Base-by-base conservation (phyloP, 805 yeast species). In the Candida jianshihensis region DNA sequence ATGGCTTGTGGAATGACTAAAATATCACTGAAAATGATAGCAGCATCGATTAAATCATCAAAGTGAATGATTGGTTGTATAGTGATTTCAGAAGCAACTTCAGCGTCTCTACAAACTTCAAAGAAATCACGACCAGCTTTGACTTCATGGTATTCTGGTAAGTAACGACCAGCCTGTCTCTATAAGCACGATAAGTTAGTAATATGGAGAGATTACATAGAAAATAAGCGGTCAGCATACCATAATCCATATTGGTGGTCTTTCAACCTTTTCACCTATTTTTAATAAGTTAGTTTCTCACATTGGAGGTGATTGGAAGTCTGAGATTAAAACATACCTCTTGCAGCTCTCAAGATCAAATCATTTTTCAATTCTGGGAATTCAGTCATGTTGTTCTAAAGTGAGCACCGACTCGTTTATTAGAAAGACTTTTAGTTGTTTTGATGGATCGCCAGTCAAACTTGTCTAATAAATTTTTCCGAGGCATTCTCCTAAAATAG, bases 171-270 rank as follows among this genome's bases (percentile, higher is more conserved):
- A n/a, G 97, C 97, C 66, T 88, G 97, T 62, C 97, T 77, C 49
- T 45, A 16, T 16, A 9, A 14, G 2, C 19, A 76, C 67, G 38
- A n/a, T 9, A 19, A 13, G 42, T 40, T 38, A 38, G 39, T 39
- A 24, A 19, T 18, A 13, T 15, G 55, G 27, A 11, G 14, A 7
- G 24, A 21, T 21, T 13, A 25, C 13, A 14, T 25, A 14, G 27
- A 6, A 13, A 9, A 9, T 25, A 9, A 7, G n/a, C n/a, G n/a
- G n/a, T n/a, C n/a, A 12, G 13, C 45, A n/a, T 28, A 45, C 49
- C 97, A 88, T 88, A 48, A 89, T 82, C 97, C 97, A 92, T 42
- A 92, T 78, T 15, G 98, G 98, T 2, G 98, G 97, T 57, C 98
- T 78, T 62, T 92, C 97, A 28, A 90, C 97, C 41, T 64, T 65